These are phyloP conservation scores for Carpinus viminea DNA, from an alignment of 306 rosid species.

Conservation along the genomic window DNA sequence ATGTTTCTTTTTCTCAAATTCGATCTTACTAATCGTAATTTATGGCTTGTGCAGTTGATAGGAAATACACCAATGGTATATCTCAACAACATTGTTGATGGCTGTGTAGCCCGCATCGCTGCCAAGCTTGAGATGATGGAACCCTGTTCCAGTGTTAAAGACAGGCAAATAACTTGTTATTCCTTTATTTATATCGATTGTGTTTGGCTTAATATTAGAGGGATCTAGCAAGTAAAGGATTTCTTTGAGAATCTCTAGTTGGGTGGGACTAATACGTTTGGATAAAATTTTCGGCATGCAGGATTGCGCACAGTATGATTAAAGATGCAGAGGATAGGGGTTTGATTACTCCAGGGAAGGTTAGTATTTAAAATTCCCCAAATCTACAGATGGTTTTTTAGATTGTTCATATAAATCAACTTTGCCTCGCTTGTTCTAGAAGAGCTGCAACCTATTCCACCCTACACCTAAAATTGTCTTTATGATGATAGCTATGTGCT, in stretches of 20 bases:
- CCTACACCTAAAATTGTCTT: neutral
- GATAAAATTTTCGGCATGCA: conserved; percentile 29
- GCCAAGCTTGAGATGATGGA: conserved; percentile 81
- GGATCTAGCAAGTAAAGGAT: conserved; percentile 5
- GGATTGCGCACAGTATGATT: conserved; percentile 84
- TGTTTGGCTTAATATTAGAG: neutral
- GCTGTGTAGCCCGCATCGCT: conserved; percentile 71
- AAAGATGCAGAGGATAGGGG: conserved; percentile 85
- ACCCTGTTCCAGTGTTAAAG: conserved; percentile 80
- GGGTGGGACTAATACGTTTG: neutral
- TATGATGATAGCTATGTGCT: neutral
- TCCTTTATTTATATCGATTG: neutral
- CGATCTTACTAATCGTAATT: conserved; percentile 60
- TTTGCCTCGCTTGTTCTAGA: neutral
- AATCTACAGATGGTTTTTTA: conserved; percentile 7
- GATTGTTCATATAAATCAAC: neutral
- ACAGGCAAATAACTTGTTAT: conserved; percentile 40
- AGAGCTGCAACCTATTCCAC: neutral
- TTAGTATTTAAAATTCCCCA: conserved; percentile 20
- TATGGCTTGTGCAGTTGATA: conserved; percentile 50
- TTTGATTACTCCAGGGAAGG: conserved; percentile 85
- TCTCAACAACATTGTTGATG: conserved; percentile 68
- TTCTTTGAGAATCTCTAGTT: conserved; percentile 2
- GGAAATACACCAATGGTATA: conserved; percentile 80
- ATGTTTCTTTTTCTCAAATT: neutral